A percentile compares a stretch with the other conserved stretches of the same genome.
Conservation (phyloP, 2,329 filamentous ascomycete species). For the Aspergillus pseudoterreus region DNA sequence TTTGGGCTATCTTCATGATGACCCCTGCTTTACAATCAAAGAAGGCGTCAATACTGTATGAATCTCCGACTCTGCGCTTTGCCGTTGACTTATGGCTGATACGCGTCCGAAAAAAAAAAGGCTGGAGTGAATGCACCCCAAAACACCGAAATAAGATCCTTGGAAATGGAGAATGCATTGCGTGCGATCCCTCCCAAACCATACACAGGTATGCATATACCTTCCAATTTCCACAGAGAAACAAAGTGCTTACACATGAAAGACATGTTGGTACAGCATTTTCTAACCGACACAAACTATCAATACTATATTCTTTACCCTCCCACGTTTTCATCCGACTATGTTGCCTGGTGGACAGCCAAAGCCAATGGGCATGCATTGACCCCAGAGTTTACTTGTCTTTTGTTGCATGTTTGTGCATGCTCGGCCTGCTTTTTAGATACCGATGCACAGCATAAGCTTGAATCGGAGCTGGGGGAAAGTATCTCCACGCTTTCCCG, state of each 20-base stretch:
- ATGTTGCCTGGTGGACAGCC: slow-evolving; percentile 46
- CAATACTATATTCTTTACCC: slow-evolving; percentile 48
- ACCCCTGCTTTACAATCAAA: background rate
- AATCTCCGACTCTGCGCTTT: too few relatives aligned
- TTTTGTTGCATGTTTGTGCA: slow-evolving; percentile 46
- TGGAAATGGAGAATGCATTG: slow-evolving; percentile 32
- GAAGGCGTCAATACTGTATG: too few relatives aligned
- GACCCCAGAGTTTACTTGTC: slow-evolving; percentile 45
- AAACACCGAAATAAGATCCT: slow-evolving; percentile 13
- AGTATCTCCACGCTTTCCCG: slow-evolving; percentile 37
- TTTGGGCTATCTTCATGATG: slow-evolving; percentile 16
- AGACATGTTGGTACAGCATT: slow-evolving; percentile 49
- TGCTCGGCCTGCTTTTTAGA: slow-evolving; percentile 45
- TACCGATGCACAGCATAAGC: slow-evolving; percentile 33
- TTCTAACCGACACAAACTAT: slow-evolving; percentile 43
- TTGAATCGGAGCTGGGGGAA: slow-evolving; percentile 45
- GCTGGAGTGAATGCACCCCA: slow-evolving; percentile 1
- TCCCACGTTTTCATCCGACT: slow-evolving; percentile 43
- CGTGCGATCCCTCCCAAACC: slow-evolving; percentile 34
- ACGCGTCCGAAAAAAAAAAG: background rate
- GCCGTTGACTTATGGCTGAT: too few relatives aligned
- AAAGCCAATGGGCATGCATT: slow-evolving; percentile 31
- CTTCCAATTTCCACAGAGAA: background rate
- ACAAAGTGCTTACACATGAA: background rate
- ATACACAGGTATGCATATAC: slow-evolving; percentile 29